phyloP scores from a whole-genome alignment of 2,329 filamentous ascomycete species.

The Ceratocystis diversiconidia region DNA sequence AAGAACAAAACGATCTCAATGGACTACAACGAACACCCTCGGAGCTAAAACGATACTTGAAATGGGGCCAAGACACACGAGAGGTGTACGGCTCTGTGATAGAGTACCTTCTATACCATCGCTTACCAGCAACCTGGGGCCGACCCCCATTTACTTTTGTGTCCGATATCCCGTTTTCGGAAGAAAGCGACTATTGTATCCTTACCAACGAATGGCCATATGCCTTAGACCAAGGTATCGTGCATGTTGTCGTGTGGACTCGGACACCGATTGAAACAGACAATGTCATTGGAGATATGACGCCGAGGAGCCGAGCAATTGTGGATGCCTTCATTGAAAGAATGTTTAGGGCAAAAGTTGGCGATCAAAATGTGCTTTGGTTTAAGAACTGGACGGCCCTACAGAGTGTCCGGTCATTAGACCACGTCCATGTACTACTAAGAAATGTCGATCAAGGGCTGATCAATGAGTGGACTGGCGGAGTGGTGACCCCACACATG shows the following conservation, averaged over 20 bases:
- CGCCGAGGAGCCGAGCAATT: constrained; percentile 45
- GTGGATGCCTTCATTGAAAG: constrained; percentile 56
- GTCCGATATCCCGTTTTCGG: constrained; percentile 38
- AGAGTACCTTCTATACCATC: constrained; percentile 59
- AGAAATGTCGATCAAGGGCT: constrained; percentile 38
- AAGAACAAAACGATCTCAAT: constrained; percentile 49
- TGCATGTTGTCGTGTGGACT: constrained; percentile 87
- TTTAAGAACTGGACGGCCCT: constrained; percentile 89
- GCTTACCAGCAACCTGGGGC: constrained; percentile 55
- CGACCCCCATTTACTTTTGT: constrained; percentile 39
- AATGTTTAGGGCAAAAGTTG: constrained; percentile 50
- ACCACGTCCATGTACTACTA: constrained; percentile 75
- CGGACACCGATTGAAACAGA: constrained; percentile 69
- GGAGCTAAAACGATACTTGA: constrained; percentile 64
- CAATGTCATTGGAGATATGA: constrained; percentile 55
- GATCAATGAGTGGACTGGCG: constrained; percentile 38
- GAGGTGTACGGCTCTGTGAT: constrained; percentile 65
- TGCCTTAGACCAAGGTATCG: constrained; percentile 48
- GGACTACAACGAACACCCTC: constrained; percentile 67
- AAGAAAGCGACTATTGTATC: constrained; percentile 49
- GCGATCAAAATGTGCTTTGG: constrained; percentile 52
- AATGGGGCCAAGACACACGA: constrained; percentile 58
- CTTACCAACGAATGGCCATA: constrained; percentile 92
- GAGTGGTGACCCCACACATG: constrained; percentile 9
- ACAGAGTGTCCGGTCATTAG: constrained; percentile 74